phyloP scores from a whole-genome alignment of 129 eudicot genomes.

The Pittosporum tobira region DNA sequence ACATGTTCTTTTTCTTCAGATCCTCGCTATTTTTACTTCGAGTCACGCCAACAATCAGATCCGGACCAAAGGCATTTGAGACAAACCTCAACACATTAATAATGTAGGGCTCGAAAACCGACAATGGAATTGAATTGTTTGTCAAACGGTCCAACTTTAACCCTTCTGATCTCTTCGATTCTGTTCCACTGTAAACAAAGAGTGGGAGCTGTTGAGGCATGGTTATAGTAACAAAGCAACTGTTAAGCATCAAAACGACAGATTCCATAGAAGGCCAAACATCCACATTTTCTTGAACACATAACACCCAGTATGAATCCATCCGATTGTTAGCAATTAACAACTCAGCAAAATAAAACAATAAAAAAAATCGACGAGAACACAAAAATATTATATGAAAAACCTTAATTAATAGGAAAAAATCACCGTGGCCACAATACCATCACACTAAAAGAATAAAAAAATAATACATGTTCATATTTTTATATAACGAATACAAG shows the following conservation, averaged over 20 bases:
- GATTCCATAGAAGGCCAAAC: conserved; percentile 12
- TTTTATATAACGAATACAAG: too few relatives aligned
- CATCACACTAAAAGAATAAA: background rate
- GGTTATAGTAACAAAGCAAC: background rate
- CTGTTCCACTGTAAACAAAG: background rate
- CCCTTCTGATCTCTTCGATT: background rate
- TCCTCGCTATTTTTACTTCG: too few relatives aligned
- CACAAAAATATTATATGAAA: too few relatives aligned
- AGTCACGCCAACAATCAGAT: too few relatives aligned
- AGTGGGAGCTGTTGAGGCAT: conserved; percentile 10
- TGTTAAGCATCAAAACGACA: conserved; percentile 11
- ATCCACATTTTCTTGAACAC: conserved; percentile 17
- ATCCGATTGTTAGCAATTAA: background rate
- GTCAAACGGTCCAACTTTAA: background rate
- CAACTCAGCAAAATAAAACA: too few relatives aligned
- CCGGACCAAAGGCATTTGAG: too few relatives aligned
- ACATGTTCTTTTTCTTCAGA: too few relatives aligned
- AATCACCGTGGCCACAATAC: background rate
- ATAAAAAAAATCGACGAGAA: too few relatives aligned
- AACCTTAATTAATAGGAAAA: too few relatives aligned
- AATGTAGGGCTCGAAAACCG: too few relatives aligned
- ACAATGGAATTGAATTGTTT: background rate
- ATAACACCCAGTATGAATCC: conserved; percentile 3
- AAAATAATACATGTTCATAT: too few relatives aligned
- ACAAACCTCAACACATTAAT: too few relatives aligned